A percentile compares a stretch with the other conserved stretches of the same genome.
These are phyloP conservation scores for Trypanosomatidae sp. DNA, from an alignment of 208 protist species.

Conservation along the genomic window DNA sequence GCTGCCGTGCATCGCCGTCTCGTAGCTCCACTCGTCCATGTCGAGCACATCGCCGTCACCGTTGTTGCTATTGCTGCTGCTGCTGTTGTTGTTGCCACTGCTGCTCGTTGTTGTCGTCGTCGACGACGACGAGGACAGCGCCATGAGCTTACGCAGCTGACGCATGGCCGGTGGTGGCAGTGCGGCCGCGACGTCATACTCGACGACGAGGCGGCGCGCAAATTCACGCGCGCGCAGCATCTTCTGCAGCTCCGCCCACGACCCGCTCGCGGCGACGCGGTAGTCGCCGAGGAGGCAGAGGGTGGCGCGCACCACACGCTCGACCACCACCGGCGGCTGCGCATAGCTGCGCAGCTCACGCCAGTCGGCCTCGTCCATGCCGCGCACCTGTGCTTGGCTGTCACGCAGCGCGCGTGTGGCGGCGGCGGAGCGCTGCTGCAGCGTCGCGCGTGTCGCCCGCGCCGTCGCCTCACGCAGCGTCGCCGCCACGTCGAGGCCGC, in stretches of 20 bases:
- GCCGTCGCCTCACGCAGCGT: too few species aligned
- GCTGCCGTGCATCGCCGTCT: slow-evolving; percentile 28
- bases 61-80: too few species aligned
- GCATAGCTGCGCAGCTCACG: slow-evolving; percentile 39
- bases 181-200: too few species aligned
- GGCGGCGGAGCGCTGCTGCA: too few species aligned
- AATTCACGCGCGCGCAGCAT: slow-evolving; percentile 22
- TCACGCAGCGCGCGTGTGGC: too few species aligned
- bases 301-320: slow-evolving; percentile 24
- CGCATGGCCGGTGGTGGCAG: too few species aligned
- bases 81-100: too few species aligned
- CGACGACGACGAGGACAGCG: slow-evolving; percentile 10
- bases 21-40: slow-evolving; percentile 26
- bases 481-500: too few species aligned
- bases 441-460: too few species aligned
- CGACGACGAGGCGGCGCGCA: slow-evolving; percentile 8
- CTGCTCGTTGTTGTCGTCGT: slow-evolving; percentile 12
- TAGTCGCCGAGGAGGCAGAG: slow-evolving; percentile 21
- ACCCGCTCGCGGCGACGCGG: slow-evolving; percentile 1
- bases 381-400: slow-evolving; percentile 12
- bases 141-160: too few species aligned
- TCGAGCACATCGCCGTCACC: slow-evolving; percentile 4
- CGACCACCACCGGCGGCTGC: slow-evolving; percentile 31
- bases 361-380: slow-evolving; percentile 28
- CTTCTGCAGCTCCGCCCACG: slow-evolving; percentile 12